Conservation (phyloP, 305 asterid species). For the Nicotiana rustica region DNA sequence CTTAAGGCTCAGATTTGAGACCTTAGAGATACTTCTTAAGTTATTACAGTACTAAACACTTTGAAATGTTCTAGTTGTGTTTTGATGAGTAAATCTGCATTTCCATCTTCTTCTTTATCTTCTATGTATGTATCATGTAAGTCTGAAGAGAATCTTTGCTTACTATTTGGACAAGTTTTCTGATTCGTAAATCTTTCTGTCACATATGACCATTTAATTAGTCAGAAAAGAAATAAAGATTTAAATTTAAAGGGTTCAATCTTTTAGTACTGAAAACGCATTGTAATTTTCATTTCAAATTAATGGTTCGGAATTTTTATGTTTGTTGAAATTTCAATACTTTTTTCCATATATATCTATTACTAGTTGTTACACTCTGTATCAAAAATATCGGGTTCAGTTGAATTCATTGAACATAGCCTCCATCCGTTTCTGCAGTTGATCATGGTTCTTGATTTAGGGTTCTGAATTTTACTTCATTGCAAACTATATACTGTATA, state of each 20-base stretch:
- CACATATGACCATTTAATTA: neutral
- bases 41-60: neutral
- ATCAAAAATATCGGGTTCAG: too few relatives aligned
- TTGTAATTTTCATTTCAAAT: too few relatives aligned
- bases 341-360: too few relatives aligned
- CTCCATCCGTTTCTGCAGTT: neutral
- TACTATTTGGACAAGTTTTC: neutral
- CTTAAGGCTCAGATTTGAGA: neutral
- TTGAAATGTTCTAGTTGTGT: neutral
- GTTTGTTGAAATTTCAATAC: too few relatives aligned
- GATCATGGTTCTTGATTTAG: neutral
- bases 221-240: too few relatives aligned
- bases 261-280: too few relatives aligned
- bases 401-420: too few relatives aligned
- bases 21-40: neutral
- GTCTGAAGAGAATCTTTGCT: neutral
- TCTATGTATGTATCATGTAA: neutral
- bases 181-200: neutral
- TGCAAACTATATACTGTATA: neutral
- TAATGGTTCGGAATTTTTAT: too few relatives aligned
- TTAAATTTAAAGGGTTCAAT: too few relatives aligned
- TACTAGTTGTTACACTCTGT: too few relatives aligned
- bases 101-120: neutral
- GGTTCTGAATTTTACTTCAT: neutral
- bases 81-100: slow-evolving; percentile 12